Evolutionary conservation across 352 stramenopile genomes (phyloP), one percentile per base, ranked within the genome.

Genomic region (Globisporangium iwayamae): DNA sequence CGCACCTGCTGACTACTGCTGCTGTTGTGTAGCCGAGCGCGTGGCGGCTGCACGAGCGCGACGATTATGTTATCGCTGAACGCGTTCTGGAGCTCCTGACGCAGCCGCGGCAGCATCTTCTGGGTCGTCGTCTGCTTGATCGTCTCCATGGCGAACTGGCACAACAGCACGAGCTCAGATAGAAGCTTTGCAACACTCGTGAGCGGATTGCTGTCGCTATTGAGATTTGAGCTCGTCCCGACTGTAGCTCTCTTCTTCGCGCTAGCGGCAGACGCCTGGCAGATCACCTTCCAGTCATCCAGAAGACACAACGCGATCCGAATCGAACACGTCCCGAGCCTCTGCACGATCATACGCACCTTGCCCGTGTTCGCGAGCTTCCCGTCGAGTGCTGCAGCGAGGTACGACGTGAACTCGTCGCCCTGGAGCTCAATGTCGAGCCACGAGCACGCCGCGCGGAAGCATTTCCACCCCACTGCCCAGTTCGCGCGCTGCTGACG

Each of bases 381-480:
- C 34, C 85, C 81, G 39, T 95, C 87, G 1, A 95, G 74, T 5
- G 83, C 85, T 22, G 80, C 56, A 8, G 75, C 72, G 41, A 95
- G 69, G 30, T 77, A 73, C 4, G 66, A 54, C 7, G 79, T 66
- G 32, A 78, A 68, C 0, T 63, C 43, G 20, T 75, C 76, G 20
- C 68, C 69, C 11, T 64, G 41, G 43, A 85, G 48, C 6, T 51
- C 41, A 4, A 93, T 60, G 20, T 92, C 62, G 55, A 91, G 66
- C 79, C 77, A 91, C 47, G 72, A 70, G 28, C 77, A 89, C 3
- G 76, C 74, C 2, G 72, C 69, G 1, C 76, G 81, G 63, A 93
- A 90, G 56, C 81, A 91, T 30, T 80, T 72, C 85, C 85, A 93
- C 9, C 81, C 81, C n/a, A 76, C 63, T 1, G 68, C 60, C 85